Evolutionary conservation across 1,139 yeast genomes (phyloP).

Genomic region (Yamadazyma buinensis): DNA sequence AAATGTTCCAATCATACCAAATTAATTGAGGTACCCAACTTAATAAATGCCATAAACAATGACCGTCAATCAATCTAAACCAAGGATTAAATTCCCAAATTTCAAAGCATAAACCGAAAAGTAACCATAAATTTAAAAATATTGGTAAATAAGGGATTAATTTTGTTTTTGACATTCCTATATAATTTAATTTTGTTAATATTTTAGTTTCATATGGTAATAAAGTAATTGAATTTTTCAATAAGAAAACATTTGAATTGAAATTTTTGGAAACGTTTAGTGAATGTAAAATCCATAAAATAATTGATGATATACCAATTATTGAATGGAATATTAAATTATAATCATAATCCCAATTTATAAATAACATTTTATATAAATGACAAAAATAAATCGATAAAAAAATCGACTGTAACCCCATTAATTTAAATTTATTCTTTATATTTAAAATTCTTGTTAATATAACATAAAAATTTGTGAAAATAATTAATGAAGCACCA

Average conservation of each 20-base stretch:
- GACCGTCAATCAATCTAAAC: conserved; percentile 35
- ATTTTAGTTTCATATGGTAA: conserved; percentile 41
- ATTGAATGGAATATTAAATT: conserved; percentile 32
- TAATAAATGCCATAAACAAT: conserved; percentile 42
- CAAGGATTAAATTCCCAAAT: conserved; percentile 36
- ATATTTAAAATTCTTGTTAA: conserved; percentile 17
- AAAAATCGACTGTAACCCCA: too few relatives aligned
- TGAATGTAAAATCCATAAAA: conserved; percentile 37
- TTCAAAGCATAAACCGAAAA: conserved; percentile 36
- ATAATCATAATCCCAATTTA: conserved; percentile 40
- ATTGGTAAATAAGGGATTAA: conserved; percentile 37
- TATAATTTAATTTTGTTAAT: conserved; percentile 31
- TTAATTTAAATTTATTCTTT: too few relatives aligned
- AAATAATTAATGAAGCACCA: conserved; percentile 41
- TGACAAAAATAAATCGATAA: conserved; percentile 31
- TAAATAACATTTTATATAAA: conserved; percentile 22
- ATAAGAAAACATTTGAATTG: conserved; percentile 20
- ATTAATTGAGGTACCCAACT: conserved; percentile 41
- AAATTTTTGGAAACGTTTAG: conserved; percentile 18
- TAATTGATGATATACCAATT: conserved; percentile 29
- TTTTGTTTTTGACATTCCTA: conserved; percentile 25
- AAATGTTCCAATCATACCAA: conserved; percentile 50
- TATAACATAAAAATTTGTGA: conserved; percentile 37
- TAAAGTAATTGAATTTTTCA: conserved; percentile 35
- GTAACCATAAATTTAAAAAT: conserved; percentile 30